Evolutionary conservation across 192 early-diverging fungal species (phyloP), one percentile per base, ranked within the genome.

Genomic region (Coemansia sp.): DNA sequence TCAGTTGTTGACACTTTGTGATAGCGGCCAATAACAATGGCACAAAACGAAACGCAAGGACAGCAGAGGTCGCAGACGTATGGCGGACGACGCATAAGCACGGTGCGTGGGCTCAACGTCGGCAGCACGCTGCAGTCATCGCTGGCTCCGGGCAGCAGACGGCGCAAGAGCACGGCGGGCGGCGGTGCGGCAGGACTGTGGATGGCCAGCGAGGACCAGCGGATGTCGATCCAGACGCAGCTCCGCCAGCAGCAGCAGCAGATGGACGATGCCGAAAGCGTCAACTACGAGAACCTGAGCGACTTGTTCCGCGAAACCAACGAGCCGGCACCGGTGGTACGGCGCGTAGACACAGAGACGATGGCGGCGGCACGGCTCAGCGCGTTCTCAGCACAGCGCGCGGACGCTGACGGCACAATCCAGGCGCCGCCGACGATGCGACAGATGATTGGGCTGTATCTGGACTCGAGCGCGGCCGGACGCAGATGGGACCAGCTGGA

Each of bases 401-500:
- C 80, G 4, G 65, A 63, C 11, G 71, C 65, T 19, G 49, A 59
- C 16, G 80, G 80, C 9, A 16, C 46, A 16, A 56, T 77, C 58
- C 74, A 78, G 61, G 66, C 76, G 49, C 61, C 62, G 65, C 84
- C 84, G 43, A 76, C 84, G 26, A 66, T 73, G 55, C 66, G 79
- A 22, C 84, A 85, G 66, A 78, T 81, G 70, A 68, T 81, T 16
- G 78, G 78, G 1, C 73, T 85, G 68, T 85, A 82, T 58, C 51
- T 85, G 65, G 84, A 85, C 66, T 68, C 84, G 22, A 78, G 76
- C 46, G 68, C 76, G 6, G 77, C 72, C 1, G 87, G 87, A 9
- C 65, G 87, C 19, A 63, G 71, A 22, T 89, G 88, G 88, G 88
- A 90, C 74, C 78, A 85, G 58, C 55, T 89, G 15, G 88, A 90